Percentiles rank a stretch among this genome's conserved stretches.
Evolutionary conservation across 345 rosid species (phyloP).

Genomic region (Populus simonii): DNA sequence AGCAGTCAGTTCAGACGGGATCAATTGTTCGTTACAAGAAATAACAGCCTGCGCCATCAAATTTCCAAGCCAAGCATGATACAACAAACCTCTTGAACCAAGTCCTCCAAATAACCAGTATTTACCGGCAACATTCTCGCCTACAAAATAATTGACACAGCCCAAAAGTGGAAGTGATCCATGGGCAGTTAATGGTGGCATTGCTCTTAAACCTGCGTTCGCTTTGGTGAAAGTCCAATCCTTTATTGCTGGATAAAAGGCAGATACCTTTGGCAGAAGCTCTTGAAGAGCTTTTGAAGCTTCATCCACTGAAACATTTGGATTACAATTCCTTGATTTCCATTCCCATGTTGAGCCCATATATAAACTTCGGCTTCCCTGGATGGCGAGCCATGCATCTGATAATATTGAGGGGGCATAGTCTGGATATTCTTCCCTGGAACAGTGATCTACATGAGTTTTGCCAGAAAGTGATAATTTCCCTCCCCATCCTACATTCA

Average conservation of each 20-base stretch:
- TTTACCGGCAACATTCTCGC: constrained; percentile 34
- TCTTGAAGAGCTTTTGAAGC: constrained; percentile 62
- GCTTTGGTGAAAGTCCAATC: constrained; percentile 66
- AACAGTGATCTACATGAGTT: constrained; percentile 1
- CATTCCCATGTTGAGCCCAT: constrained; percentile 95
- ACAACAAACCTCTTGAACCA: constrained; percentile 79
- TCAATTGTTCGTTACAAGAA: constrained; percentile 48
- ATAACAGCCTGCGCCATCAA: constrained; percentile 65
- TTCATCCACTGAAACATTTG: constrained; percentile 62
- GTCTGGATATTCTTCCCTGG: constrained; percentile 66
- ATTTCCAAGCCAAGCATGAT: constrained; percentile 81
- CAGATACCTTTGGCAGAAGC: constrained; percentile 77
- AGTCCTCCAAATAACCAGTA: constrained; percentile 89
- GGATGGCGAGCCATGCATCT: constrained; percentile 83
- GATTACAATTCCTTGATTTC: constrained; percentile 67
- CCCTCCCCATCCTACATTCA: too few species aligned
- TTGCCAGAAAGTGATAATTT: too few species aligned
- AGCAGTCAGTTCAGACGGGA: constrained; percentile 63
- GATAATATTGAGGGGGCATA: constrained; percentile 71
- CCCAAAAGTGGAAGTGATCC: constrained; percentile 90
- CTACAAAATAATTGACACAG: constrained; percentile 51
- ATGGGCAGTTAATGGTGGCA: constrained; percentile 71
- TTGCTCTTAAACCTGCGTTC: constrained; percentile 85
- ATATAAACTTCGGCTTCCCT: constrained; percentile 53
- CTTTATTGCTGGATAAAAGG: constrained; percentile 57